These are phyloP conservation scores for Przewalskia tangutica DNA, from an alignment of 257 asterid genomes.

Conservation along the genomic window DNA sequence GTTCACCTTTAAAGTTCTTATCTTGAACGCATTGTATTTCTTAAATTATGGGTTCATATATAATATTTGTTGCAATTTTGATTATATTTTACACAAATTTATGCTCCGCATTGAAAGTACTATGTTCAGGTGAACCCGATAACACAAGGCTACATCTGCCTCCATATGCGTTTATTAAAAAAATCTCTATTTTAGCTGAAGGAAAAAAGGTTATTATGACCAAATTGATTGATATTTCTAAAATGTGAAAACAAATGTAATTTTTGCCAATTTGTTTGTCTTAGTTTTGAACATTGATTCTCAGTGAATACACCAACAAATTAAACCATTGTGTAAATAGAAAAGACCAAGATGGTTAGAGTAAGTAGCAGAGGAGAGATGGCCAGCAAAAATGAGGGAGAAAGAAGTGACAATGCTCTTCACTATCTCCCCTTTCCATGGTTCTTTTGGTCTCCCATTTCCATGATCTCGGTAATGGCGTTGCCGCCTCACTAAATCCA, in stretches of 20 bases:
- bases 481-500: neutral
- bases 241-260: neutral
- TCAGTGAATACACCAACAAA: too few relatives aligned
- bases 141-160: too few relatives aligned
- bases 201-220: neutral
- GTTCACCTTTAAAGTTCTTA: too few relatives aligned
- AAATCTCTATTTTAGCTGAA: neutral
- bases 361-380: slow-evolving; percentile 52
- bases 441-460: slow-evolving; percentile 48
- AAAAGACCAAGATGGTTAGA: neutral
- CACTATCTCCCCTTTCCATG: slow-evolving; percentile 60
- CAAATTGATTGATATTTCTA: too few relatives aligned
- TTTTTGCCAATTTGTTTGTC: too few relatives aligned
- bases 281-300: too few relatives aligned
- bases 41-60: too few relatives aligned
- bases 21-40: neutral
- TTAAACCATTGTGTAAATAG: neutral
- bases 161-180: too few relatives aligned
- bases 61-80: too few relatives aligned
- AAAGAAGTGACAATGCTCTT: slow-evolving; percentile 63
- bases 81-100: neutral
- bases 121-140: neutral
- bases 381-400: slow-evolving; percentile 74
- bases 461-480: slow-evolving; percentile 17
- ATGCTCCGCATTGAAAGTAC: neutral